A percentile compares a stretch with the other conserved stretches of the same genome.
Evolutionary conservation across 257 asterid species (phyloP).

Genomic region (Ehretia macrophylla): DNA sequence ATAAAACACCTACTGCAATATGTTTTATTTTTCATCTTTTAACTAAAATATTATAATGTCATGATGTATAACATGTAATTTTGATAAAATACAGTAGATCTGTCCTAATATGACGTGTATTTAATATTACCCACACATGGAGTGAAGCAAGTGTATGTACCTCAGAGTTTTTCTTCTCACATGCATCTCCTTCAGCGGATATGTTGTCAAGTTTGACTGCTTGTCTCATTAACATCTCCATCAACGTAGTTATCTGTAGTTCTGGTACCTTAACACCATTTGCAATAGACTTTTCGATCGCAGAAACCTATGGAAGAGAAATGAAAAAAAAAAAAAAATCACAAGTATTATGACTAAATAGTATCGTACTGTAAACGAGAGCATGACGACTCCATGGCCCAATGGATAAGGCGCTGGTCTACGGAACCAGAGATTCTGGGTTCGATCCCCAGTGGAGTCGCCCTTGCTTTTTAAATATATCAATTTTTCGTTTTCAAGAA

Average conservation of each 20-base stretch:
- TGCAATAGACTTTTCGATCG: constrained; percentile 53
- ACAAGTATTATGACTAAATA: too few species aligned
- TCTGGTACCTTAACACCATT: constrained; percentile 60
- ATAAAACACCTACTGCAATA: too few species aligned
- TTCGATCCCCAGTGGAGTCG: constrained; percentile 99
- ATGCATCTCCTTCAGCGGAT: constrained; percentile 39
- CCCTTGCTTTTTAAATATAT: too few species aligned
- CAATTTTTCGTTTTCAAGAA: too few species aligned
- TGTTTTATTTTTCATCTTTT: too few species aligned
- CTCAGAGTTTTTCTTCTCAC: constrained; percentile 45
- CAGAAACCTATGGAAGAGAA: constrained; percentile 27
- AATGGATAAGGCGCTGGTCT: constrained; percentile 99
- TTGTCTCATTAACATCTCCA: constrained; percentile 67
- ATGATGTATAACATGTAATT: too few species aligned
- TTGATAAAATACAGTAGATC: too few species aligned
- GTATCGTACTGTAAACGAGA: too few species aligned
- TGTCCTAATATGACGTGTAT: too few species aligned
- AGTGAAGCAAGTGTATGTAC: constrained; percentile 18
- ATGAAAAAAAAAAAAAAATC: too few species aligned
- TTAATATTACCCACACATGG: background rate
- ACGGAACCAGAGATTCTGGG: constrained; percentile 99
- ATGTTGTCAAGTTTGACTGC: constrained; percentile 59
- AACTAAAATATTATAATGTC: too few species aligned
- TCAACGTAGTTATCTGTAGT: constrained; percentile 62
- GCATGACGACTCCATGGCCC: constrained; percentile 67